Evolutionary conservation across 352 stramenopile species (phyloP), one percentile per base, ranked within the genome.

Genomic region (Globisporangium rhizosaccharum): DNA sequence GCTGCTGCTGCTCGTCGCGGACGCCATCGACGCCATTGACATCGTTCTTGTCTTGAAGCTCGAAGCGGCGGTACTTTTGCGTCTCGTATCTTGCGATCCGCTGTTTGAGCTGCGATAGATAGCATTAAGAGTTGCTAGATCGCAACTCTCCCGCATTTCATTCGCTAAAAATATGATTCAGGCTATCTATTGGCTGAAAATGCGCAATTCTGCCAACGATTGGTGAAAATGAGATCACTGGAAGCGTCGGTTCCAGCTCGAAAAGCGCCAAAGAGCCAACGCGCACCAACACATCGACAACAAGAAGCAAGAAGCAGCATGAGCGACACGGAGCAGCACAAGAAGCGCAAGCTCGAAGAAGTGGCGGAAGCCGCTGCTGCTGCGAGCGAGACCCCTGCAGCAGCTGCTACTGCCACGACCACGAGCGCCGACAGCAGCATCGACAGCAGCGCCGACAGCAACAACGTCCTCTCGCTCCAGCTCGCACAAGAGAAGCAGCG

Each of bases 271-370:
- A 33, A 33, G 28, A 33, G 28, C 28, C 2, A 28, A 56, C 17
- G 4, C 44, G 26, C 41, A 67, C 69, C 53, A 58, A 33, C 51
- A 15, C 52, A 66, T 69, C 55, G 64, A 46, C 52, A 56, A 74
- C 56, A 57, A 62, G 44, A 10, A 39, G 33, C 33, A 39, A 39
- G 10, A 52, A 46, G 48, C 57, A 76, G 26, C 51, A 71, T 73
- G 63, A 67, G 55, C 52, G 63, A 76, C 57, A 59, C 62, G 45
- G 61, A 65, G 63, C 51, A 63, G 50, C 37, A 51, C 52, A 80
- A 73, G 69, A 79, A 79, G 66, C 68, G 71, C 61, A 75, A 73
- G 57, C 37, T 75, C 58, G 67, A 76, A 42, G 59, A 66, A 39
- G 30, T 53, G 7, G 42, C 41, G 20, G 33, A 39, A 39, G 51